phyloP scores from a whole-genome alignment of 148 eudicot genomes.

The Limonium bicolor region DNA sequence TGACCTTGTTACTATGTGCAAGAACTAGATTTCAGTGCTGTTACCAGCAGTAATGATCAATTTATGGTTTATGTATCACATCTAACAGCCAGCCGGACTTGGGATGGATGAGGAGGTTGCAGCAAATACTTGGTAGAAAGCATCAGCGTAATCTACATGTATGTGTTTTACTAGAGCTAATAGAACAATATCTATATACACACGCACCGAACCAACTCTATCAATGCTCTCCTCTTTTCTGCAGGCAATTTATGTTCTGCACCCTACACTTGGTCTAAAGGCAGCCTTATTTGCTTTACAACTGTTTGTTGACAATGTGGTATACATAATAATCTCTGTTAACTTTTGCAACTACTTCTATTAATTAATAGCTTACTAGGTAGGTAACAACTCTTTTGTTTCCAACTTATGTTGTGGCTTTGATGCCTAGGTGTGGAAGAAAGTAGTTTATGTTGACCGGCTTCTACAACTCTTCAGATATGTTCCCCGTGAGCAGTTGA shows the following conservation, averaged over 20 bases:
- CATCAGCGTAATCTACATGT: conserved; percentile 93
- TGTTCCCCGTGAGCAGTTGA: conserved; percentile 90
- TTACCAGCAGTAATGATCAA: not conserved
- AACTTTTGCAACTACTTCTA: too few relatives aligned
- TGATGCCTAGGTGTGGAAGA: conserved; percentile 76
- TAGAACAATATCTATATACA: too few relatives aligned
- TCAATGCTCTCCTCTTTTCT: conserved; percentile 1
- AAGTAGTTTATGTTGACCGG: conserved; percentile 86
- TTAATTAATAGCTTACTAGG: too few relatives aligned
- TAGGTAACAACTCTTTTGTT: too few relatives aligned
- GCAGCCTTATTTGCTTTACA: conserved; percentile 72
- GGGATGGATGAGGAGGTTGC: conserved; percentile 88
- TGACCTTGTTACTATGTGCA: not conserved
- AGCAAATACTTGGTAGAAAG: conserved; percentile 94
- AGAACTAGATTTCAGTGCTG: not conserved
- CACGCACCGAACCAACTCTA: too few relatives aligned
- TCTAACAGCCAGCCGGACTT: conserved; percentile 81
- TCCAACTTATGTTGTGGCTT: conserved; percentile 1
- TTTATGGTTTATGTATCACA: too few relatives aligned
- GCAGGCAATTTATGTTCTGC: conserved; percentile 89
- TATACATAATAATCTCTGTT: conserved; percentile 20
- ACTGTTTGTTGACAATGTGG: conserved; percentile 65
- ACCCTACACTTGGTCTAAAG: conserved; percentile 81
- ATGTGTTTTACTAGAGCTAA: too few relatives aligned
- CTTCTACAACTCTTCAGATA: conserved; percentile 80